phyloP scores from a whole-genome alignment of 2,329 filamentous ascomycete genomes.

The Fusarium sp. region DNA sequence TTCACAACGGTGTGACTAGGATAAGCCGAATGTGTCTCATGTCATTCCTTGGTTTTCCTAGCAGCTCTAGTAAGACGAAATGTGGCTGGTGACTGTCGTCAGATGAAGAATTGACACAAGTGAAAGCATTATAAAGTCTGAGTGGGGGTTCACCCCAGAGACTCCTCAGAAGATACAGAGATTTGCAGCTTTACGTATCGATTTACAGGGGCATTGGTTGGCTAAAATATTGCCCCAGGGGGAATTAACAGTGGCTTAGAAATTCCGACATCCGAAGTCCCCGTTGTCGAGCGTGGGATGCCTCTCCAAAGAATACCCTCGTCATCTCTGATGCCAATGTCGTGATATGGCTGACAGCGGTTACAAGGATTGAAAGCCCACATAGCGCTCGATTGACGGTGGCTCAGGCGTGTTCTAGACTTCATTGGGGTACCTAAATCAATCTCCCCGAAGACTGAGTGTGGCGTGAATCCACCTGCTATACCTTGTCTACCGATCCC shows the following conservation, averaged over 20 bases:
- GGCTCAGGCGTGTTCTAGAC: slow-evolving; percentile 27
- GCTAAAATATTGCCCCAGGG: background rate
- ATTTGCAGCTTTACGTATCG: slow-evolving; percentile 23
- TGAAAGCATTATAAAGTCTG: background rate
- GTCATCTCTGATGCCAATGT: slow-evolving; percentile 44
- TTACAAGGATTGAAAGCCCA: slow-evolving; percentile 42
- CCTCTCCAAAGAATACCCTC: slow-evolving; percentile 23
- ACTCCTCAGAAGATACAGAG: background rate
- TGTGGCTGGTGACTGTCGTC: slow-evolving; percentile 15
- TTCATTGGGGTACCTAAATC: slow-evolving; percentile 22
- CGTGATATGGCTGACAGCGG: slow-evolving; percentile 43
- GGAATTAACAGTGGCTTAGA: background rate
- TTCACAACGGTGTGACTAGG: slow-evolving; percentile 58
- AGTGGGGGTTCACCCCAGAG: background rate
- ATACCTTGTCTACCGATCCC: slow-evolving; percentile 17
- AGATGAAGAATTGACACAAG: slow-evolving; percentile 5
- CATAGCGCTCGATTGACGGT: slow-evolving; percentile 36
- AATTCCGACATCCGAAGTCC: slow-evolving; percentile 37
- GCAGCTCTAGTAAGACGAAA: background rate
- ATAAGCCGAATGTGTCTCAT: background rate
- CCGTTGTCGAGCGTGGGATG: slow-evolving; percentile 29
- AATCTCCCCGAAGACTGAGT: slow-evolving; percentile 34
- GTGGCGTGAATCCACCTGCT: slow-evolving; percentile 35
- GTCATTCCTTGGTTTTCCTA: background rate
- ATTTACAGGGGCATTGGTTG: slow-evolving; percentile 21